These are phyloP conservation scores for Trichoderma simmonsii DNA, from an alignment of 2,329 filamentous ascomycete species.

Conservation along the genomic window DNA sequence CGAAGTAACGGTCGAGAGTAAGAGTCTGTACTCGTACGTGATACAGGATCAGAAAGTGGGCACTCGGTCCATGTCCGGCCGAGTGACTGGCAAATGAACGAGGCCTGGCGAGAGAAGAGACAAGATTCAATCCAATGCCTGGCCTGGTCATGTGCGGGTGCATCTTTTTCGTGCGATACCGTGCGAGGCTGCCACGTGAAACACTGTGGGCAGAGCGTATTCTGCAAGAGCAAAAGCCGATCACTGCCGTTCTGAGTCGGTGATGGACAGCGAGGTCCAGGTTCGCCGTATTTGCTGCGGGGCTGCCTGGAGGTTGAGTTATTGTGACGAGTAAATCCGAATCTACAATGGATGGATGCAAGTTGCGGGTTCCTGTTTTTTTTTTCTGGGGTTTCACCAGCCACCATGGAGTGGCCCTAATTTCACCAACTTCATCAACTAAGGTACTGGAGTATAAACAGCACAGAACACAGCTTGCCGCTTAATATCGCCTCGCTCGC, in stretches of 20 bases:
- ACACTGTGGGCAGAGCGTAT: neutral
- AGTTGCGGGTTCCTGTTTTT: neutral
- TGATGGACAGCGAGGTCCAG: neutral
- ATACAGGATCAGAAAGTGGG: constrained; percentile 3
- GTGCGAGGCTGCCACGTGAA: neutral
- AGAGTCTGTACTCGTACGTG: neutral
- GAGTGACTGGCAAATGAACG: neutral
- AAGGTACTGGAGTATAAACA: neutral
- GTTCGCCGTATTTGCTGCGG: constrained; percentile 1
- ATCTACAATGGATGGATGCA: neutral
- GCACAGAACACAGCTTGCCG: neutral
- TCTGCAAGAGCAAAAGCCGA: neutral
- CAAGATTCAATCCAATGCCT: neutral
- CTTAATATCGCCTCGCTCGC: too few relatives aligned
- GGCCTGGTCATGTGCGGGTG: neutral
- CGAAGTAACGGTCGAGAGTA: neutral
- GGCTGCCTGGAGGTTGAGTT: neutral
- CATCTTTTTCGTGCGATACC: neutral
- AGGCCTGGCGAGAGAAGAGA: neutral
- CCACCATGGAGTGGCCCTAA: neutral
- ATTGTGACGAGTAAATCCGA: neutral
- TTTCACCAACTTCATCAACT: neutral
- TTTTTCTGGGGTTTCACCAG: neutral
- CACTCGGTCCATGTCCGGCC: neutral
- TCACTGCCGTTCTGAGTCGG: constrained; percentile 13